Percentiles rank a stretch among this genome's conserved stretches.
Evolutionary conservation across 2,329 filamentous ascomycete genomes (phyloP).

Genomic region (Chaetothyriales sp.): DNA sequence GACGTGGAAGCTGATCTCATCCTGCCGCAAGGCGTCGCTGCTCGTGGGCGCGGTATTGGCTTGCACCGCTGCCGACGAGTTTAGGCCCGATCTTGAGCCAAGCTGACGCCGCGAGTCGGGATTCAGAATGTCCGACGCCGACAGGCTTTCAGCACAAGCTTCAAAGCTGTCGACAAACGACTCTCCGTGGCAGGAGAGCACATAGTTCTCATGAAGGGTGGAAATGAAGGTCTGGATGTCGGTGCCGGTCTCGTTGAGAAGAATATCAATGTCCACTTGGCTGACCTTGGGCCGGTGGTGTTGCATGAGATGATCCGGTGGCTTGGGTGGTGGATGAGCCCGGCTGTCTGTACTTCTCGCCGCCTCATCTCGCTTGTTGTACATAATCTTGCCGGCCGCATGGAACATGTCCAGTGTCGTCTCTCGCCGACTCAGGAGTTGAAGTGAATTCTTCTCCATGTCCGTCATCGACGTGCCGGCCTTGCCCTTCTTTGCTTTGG

Average conservation of each 20-base stretch:
- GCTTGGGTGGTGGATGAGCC: slow-evolving; percentile 31
- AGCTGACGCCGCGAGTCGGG: slow-evolving; percentile 42
- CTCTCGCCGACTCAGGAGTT: slow-evolving; percentile 74
- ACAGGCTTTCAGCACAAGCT: slow-evolving; percentile 74
- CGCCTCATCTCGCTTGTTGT: slow-evolving; percentile 71
- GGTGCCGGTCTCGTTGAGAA: slow-evolving; percentile 89
- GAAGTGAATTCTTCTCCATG: slow-evolving; percentile 65
- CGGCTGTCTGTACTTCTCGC: slow-evolving; percentile 20
- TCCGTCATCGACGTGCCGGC: slow-evolving; percentile 51
- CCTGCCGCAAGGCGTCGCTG: slow-evolving; percentile 69
- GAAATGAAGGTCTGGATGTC: slow-evolving; percentile 83
- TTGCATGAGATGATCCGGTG: slow-evolving; percentile 48
- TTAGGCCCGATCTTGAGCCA: slow-evolving; percentile 14
- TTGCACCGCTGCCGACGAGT: slow-evolving; percentile 3
- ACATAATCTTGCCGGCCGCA: slow-evolving; percentile 86
- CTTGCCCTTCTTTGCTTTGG: slow-evolving; percentile 47
- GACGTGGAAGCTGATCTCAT: slow-evolving; percentile 87
- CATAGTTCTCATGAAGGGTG: slow-evolving; percentile 86
- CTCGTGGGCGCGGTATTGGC: slow-evolving; percentile 37
- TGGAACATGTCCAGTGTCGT: slow-evolving; percentile 89
- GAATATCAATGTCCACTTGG: slow-evolving; percentile 54
- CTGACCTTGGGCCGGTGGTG: slow-evolving; percentile 48
- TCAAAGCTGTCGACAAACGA: slow-evolving; percentile 66
- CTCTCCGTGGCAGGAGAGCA: slow-evolving; percentile 61
- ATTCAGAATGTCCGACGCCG: slow-evolving; percentile 73